phyloP scores from a whole-genome alignment of 2,329 filamentous ascomycete species.

The Graphilbum ipis-grandicollis region DNA sequence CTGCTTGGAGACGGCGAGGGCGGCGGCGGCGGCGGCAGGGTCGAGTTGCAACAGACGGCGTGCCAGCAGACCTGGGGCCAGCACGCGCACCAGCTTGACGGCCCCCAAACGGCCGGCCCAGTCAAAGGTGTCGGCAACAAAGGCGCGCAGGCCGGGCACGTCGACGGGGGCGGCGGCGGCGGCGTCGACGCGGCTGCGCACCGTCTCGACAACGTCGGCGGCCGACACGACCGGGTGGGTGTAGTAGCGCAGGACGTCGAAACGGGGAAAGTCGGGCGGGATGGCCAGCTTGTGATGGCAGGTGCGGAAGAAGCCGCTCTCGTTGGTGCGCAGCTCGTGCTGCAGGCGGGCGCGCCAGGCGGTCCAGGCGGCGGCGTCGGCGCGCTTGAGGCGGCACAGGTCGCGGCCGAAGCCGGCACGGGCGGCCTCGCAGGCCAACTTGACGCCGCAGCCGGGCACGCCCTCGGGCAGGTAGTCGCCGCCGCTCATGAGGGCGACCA shows the following conservation, averaged over 20 bases:
- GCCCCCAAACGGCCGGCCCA: slow-evolving; percentile 70
- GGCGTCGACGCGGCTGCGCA: slow-evolving; percentile 43
- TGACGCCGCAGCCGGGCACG: slow-evolving; percentile 72
- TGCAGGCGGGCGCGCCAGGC: slow-evolving; percentile 57
- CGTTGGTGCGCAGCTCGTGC: slow-evolving; percentile 68
- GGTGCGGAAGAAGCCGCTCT: slow-evolving; percentile 61
- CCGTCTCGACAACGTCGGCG: slow-evolving; percentile 31
- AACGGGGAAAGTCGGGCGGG: slow-evolving; percentile 65
- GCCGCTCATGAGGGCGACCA: slow-evolving; percentile 87
- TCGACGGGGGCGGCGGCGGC: slow-evolving; percentile 28
- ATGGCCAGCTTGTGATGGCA: slow-evolving; percentile 60
- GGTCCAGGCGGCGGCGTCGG: slow-evolving; percentile 39
- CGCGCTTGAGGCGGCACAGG: slow-evolving; percentile 46
- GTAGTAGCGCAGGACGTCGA: slow-evolving; percentile 69
- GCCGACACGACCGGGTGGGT: slow-evolving; percentile 71
- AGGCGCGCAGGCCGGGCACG: slow-evolving; percentile 49
- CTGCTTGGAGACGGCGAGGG: slow-evolving; percentile 49
- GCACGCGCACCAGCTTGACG: slow-evolving; percentile 64
- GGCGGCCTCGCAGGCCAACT: slow-evolving; percentile 78
- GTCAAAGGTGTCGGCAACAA: slow-evolving; percentile 65
- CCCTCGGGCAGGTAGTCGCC: slow-evolving; percentile 87
- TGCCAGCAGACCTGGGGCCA: slow-evolving; percentile 60
- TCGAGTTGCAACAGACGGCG: slow-evolving; percentile 24
- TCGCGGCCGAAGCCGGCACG: slow-evolving; percentile 70
- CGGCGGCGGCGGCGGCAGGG: slow-evolving; percentile 10